phyloP scores from a whole-genome alignment of 106 monocot genomes.

The Xerophyta viscosa region DNA sequence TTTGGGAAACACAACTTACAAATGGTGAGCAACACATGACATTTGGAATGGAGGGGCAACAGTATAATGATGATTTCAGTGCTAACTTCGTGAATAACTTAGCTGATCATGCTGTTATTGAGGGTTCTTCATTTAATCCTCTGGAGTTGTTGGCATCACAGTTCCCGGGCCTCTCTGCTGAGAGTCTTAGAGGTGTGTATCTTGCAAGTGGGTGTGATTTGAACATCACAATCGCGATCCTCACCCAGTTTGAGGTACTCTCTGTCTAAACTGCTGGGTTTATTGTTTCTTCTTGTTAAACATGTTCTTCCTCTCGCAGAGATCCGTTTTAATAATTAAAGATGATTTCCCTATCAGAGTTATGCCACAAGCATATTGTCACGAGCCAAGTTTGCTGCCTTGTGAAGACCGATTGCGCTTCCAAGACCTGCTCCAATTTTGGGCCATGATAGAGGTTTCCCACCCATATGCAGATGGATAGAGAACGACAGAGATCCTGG shows the following conservation, averaged over 20 bases:
- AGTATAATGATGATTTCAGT: constrained; percentile 27
- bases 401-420: too few relatives aligned
- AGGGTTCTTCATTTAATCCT: constrained; percentile 26
- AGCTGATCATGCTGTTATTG: constrained; percentile 18
- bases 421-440: too few relatives aligned
- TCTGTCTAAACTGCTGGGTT: neutral
- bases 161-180: constrained; percentile 54
- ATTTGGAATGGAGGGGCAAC: constrained; percentile 18
- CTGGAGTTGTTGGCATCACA: constrained; percentile 50
- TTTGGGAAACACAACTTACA: constrained; percentile 37
- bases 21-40: constrained; percentile 26
- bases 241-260: constrained; percentile 65
- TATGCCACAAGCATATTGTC: too few relatives aligned
- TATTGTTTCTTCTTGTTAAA: neutral
- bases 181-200: constrained; percentile 64
- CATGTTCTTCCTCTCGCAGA: neutral
- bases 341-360: too few relatives aligned
- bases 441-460: too few relatives aligned
- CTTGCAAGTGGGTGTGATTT: constrained; percentile 57
- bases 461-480: too few relatives aligned
- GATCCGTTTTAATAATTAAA: too few relatives aligned
- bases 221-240: constrained; percentile 54
- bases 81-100: constrained; percentile 22
- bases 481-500: too few relatives aligned
- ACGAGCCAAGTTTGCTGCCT: too few relatives aligned